Evolutionary conservation across 345 rosid species (phyloP).

Genomic region (Eucalyptus melliodora): DNA sequence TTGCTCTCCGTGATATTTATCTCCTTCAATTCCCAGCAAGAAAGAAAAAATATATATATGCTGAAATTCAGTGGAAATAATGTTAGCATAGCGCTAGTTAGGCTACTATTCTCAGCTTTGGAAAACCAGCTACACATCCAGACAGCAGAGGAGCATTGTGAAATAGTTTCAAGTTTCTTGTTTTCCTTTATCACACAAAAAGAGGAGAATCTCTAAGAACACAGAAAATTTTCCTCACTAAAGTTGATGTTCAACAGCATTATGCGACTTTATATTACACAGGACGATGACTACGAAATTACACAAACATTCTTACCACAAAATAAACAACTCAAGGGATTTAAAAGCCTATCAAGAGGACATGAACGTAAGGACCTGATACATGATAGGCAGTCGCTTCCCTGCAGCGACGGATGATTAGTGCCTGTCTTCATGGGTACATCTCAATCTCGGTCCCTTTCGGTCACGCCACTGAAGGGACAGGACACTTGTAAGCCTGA

Average conservation of each 20-base stretch:
- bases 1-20: not conserved
- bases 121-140: not conserved
- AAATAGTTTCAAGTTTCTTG: not conserved
- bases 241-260: not conserved
- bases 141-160: not conserved
- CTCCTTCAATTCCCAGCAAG: not conserved
- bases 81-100: not conserved
- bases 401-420: not conserved
- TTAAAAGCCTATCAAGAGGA: not conserved
- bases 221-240: not conserved
- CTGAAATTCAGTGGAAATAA: not conserved
- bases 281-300: not conserved
- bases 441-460: not conserved
- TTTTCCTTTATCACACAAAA: not conserved
- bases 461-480: conserved; percentile 31
- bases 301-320: not conserved
- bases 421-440: not conserved
- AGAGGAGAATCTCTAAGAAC: not conserved
- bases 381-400: not conserved
- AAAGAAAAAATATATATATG: not conserved
- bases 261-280: not conserved
- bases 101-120: not conserved
- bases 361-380: not conserved
- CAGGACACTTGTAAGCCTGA: conserved; percentile 21
- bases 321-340: not conserved